Percentiles rank a stretch among this genome's conserved stretches.
Conservation (phyloP, 1,139 yeast genomes). For the Magnusiomyces sp. region DNA sequence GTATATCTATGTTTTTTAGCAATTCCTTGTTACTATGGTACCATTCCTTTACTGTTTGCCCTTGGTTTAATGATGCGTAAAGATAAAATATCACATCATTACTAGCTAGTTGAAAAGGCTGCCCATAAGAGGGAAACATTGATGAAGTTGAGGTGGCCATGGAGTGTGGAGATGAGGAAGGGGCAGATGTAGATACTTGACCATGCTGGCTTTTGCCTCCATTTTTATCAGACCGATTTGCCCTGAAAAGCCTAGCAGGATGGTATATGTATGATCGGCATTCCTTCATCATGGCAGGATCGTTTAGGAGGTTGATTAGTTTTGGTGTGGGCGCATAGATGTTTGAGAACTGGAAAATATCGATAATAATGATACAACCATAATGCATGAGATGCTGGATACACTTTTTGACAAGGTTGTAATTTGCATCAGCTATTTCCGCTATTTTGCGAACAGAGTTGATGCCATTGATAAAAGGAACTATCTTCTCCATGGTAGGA, state of each 20-base stretch:
- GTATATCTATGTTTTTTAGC: constrained; percentile 61
- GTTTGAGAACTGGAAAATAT: constrained; percentile 81
- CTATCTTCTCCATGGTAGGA: constrained; percentile 83
- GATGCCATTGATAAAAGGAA: constrained; percentile 81
- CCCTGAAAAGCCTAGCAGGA: neutral
- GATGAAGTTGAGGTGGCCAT: constrained; percentile 17
- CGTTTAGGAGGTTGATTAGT: constrained; percentile 57
- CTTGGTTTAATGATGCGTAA: constrained; percentile 72
- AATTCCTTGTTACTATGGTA: constrained; percentile 52
- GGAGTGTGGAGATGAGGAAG: constrained; percentile 18
- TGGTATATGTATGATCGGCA: constrained; percentile 68
- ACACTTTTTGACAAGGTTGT: constrained; percentile 70
- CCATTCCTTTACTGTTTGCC: constrained; percentile 77
- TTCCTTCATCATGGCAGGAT: constrained; percentile 63
- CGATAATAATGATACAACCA: constrained; percentile 71
- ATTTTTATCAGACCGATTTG: neutral
- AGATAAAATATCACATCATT: constrained; percentile 59
- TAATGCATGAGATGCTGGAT: constrained; percentile 88
- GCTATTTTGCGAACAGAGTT: constrained; percentile 76
- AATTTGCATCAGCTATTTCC: constrained; percentile 73
- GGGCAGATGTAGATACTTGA: constrained; percentile 18
- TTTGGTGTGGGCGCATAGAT: constrained; percentile 84
- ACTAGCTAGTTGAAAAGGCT: constrained; percentile 17
- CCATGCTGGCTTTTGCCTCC: constrained; percentile 28
- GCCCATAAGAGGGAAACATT: neutral